Evolutionary conservation across 192 early-diverging fungal genomes (phyloP), one percentile per base, ranked within the genome.

Genomic region (Podila minutissima): DNA sequence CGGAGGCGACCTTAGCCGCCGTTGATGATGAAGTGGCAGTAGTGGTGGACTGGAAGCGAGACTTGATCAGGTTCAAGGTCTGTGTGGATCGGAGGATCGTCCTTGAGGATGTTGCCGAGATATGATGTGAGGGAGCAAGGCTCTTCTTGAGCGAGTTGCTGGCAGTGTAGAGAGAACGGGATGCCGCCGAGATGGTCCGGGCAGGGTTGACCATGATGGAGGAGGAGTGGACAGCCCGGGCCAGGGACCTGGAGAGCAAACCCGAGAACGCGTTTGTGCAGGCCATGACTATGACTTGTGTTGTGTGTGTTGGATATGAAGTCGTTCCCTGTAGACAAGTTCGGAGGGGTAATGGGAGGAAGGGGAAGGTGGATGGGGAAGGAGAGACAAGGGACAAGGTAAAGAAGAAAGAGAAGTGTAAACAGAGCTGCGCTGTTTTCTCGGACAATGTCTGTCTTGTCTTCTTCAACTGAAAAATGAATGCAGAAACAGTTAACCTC

Each of bases 1-100:
- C 74, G 29, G 74, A 41, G 0, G 57, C 41, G 19, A 60, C 55
- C 15, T 37, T 48, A 17, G 66, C 20, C 24, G 58, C 22, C 51
- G 48, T 57, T 24, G 67, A 32, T 8, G 65, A 17, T 22, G 74
- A 37, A 60, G 68, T 46, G 17, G 68, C 37, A 31, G 68, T 57
- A 8, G 69, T 28, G 2, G 77, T 81, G 20, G 77, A 81, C 67
- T 81, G 77, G 63, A 81, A 73, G 20, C 77, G 77, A n/a, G 77
- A 35, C 49, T 57, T 79, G 69, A 72, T 59, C 75, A 79, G 55
- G 48, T 53, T 64, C 53, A 60, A 48, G 4, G 75, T 28, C 2
- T 69, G 59, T 49, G 50, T 53, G 26, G 63, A 38, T 26, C 49
- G 41, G 28, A 61, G 60, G 66, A 58, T 37, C 11, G 46, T 12